Conservation (phyloP, 164 flowering plant species). For the Chimonanthus praecox region DNA sequence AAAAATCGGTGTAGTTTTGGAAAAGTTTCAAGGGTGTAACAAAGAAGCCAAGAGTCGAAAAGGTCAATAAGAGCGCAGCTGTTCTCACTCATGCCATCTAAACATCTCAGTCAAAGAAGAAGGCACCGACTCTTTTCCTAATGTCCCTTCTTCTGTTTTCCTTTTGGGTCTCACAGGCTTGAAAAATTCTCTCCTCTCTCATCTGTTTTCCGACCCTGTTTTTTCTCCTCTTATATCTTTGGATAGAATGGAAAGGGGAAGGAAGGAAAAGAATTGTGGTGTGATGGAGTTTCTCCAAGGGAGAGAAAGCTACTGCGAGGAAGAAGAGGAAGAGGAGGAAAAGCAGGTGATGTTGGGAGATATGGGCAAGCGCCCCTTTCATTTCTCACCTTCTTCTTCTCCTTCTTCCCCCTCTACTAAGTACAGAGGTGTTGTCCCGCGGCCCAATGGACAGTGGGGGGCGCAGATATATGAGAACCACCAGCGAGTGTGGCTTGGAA, state of each 20-base stretch:
- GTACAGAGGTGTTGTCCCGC: constrained; percentile 8
- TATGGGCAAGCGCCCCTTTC: constrained; percentile 11
- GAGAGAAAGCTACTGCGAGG: constrained; percentile 9
- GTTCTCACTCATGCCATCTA: neutral
- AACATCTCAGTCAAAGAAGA: constrained; percentile 2
- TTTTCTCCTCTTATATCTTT: neutral
- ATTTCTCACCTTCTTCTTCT: constrained; percentile 6
- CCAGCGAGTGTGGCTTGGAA: constrained; percentile 17
- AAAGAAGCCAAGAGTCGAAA: neutral
- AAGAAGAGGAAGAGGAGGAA: constrained; percentile 10
- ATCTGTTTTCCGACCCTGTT: neutral
- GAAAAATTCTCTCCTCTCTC: neutral
- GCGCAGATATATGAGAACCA: constrained; percentile 13
- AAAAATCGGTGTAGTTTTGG: constrained; percentile 4
- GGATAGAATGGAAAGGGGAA: neutral
- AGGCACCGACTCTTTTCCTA: constrained; percentile 1
- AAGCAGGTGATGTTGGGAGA: constrained; percentile 8
- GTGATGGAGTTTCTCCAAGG: constrained; percentile 13
- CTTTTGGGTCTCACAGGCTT: neutral
- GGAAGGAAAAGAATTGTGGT: neutral
- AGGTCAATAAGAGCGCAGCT: constrained; percentile 5
- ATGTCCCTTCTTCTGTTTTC: neutral
- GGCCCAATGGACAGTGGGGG: constrained; percentile 14
- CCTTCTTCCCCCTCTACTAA: constrained; percentile 11
- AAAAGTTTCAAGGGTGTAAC: neutral